Conservation (phyloP, 1,139 yeast species). For the Hyphopichia pseudoburtonii region DNA sequence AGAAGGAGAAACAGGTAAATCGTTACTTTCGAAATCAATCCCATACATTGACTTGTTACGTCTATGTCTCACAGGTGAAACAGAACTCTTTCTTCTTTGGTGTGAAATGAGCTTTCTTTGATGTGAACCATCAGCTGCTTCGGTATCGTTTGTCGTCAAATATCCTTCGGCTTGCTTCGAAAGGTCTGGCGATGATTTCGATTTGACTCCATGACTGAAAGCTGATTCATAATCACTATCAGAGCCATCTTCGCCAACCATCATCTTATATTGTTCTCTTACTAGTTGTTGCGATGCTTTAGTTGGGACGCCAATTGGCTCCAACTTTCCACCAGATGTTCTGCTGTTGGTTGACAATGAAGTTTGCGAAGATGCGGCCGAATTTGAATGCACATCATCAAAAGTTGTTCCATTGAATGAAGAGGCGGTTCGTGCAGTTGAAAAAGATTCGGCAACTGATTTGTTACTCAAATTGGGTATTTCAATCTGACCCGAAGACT, state of each 20-base stretch:
- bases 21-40: slow-evolving; percentile 29
- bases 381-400: slow-evolving; percentile 23
- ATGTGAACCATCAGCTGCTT: no score
- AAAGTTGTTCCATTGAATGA: slow-evolving; percentile 30
- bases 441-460: slow-evolving; percentile 18
- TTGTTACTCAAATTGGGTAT: slow-evolving; percentile 40
- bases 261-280: slow-evolving; percentile 24
- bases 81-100: not conserved
- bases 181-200: slow-evolving; percentile 25
- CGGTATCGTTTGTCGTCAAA: no score
- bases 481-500: slow-evolving; percentile 40
- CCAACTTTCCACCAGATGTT: slow-evolving; percentile 15
- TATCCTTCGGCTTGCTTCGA: no score
- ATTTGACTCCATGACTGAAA: slow-evolving; percentile 12
- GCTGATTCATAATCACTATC: slow-evolving; percentile 29
- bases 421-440: slow-evolving; percentile 19
- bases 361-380: slow-evolving; percentile 11
- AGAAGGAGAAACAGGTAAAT: slow-evolving; percentile 6
- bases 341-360: slow-evolving; percentile 2
- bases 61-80: slow-evolving; percentile 35
- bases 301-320: slow-evolving; percentile 39
- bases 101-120: no score
- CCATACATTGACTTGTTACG: slow-evolving; percentile 43
- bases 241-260: slow-evolving; percentile 27
- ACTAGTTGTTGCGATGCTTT: slow-evolving; percentile 30